Base-by-base conservation (phyloP, 2,329 filamentous ascomycete genomes). In the Sordariomycetes sp. region DNA sequence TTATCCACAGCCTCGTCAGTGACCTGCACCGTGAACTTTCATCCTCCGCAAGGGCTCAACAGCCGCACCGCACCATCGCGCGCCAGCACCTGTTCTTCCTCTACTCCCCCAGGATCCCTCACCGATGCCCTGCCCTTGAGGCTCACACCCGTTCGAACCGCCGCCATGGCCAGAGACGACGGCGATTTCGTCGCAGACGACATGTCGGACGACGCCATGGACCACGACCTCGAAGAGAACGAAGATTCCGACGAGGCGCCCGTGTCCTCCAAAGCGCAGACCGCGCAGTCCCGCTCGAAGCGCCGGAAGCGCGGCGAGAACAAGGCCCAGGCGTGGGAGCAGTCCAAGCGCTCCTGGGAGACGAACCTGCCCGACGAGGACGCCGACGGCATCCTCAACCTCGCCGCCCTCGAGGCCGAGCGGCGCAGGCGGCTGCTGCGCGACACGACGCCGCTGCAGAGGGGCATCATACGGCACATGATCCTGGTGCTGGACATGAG, bases 391-490 rank as follows among this genome's bases (percentile, higher is more conserved):
- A 79, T 78, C 37, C 76, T 94, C 44, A 79, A 78, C 37, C 75
- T 94, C 26, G 79, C 85, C 43, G 80, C 81, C 16, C 70, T 87
- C 32, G 86, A 94, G 57, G 85, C 86, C 16, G 79, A 84, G 54
- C 93, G 93, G 66, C 77, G 87, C 39, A 61, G 59, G 46, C 85
- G 88, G 47, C 64, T 96, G 40, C 70, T 94, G 40, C 84, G 86
- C 57, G 92, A 98, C 55, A 96, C 92, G 19, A 96, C 90, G 31
- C 92, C 92, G 10, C 68, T 98, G 35, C 92, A 98, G 61, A 77
- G 92, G 47, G 92, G 92, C 41, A 98, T 98, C 49, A 98, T 98
- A 58, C 81, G 92, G n/a, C 90, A 98, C 59, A 64, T 96, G 32
- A 79, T 96, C 37, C 69, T 98, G 16, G 80, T 96, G 25, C 64